Percentiles rank a stretch among this genome's conserved stretches.
Evolutionary conservation across 169 alveolate genomes (phyloP).

Genomic region (Cryptosporidium xiaoi): DNA sequence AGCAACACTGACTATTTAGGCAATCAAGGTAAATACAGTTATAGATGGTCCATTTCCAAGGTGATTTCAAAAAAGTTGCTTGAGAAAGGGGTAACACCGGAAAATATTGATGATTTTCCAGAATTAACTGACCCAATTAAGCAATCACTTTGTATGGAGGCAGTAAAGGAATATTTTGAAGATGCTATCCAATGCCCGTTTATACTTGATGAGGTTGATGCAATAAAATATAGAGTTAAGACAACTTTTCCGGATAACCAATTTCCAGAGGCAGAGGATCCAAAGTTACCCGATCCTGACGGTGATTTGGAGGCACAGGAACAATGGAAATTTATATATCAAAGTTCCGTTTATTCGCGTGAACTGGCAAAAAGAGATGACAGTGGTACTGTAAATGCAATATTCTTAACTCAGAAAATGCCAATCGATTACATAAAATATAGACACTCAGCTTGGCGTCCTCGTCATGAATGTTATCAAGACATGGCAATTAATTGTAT

Average conservation of each 20-base stretch:
- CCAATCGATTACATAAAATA: constrained; percentile 45
- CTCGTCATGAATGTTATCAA: constrained; percentile 67
- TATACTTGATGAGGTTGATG: constrained; percentile 16
- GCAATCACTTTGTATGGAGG: constrained; percentile 61
- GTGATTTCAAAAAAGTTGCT: constrained; percentile 24
- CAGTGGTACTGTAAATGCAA: constrained; percentile 2
- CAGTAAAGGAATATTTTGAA: constrained; percentile 69
- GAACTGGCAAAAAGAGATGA: neutral
- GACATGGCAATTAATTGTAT: constrained; percentile 69
- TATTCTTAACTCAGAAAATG: constrained; percentile 48
- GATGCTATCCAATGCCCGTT: constrained; percentile 37
- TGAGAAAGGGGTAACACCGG: constrained; percentile 33
- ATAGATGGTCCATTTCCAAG: constrained; percentile 50
- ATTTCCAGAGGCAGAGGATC: constrained; percentile 42
- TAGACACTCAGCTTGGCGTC: constrained; percentile 63
- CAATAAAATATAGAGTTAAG: constrained; percentile 17
- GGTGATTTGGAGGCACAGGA: constrained; percentile 69
- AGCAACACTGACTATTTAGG: neutral
- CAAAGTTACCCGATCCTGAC: constrained; percentile 59
- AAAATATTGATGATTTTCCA: constrained; percentile 34
- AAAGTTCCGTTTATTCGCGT: constrained; percentile 16
- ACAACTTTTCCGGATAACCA: constrained; percentile 35
- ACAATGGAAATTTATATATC: constrained; percentile 62
- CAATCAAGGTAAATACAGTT: neutral
- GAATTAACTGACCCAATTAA: constrained; percentile 38